Evolutionary conservation across 208 protist genomes (phyloP).

Genomic region (Trypanosoma lewisi): DNA sequence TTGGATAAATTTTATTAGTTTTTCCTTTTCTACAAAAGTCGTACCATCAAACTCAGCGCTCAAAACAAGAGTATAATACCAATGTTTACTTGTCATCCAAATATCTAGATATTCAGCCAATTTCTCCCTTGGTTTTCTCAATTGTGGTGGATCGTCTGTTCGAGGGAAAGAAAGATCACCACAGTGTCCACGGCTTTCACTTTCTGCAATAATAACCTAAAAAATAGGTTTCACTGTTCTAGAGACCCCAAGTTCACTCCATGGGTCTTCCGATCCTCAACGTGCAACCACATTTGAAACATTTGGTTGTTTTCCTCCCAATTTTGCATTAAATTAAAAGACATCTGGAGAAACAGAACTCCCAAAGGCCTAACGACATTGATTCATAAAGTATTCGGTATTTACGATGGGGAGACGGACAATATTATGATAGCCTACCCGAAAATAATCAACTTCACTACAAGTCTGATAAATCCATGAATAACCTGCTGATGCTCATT

Average conservation of each 20-base stretch:
- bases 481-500: conserved; percentile 29
- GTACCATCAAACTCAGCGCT: neutral
- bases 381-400: conserved; percentile 34
- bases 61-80: conserved; percentile 1
- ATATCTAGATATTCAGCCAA: conserved; percentile 26
- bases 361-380: conserved; percentile 39
- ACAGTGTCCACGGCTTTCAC: conserved; percentile 43
- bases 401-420: conserved; percentile 26
- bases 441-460: conserved; percentile 42
- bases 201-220: conserved; percentile 29
- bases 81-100: conserved; percentile 28
- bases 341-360: conserved; percentile 31
- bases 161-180: conserved; percentile 27
- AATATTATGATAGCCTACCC: conserved; percentile 34
- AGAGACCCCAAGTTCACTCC: conserved; percentile 30
- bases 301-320: conserved; percentile 31
- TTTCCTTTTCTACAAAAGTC: neutral
- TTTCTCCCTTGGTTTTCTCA: conserved; percentile 17
- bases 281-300: conserved; percentile 34
- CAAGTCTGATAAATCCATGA: conserved; percentile 43
- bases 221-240: conserved; percentile 19
- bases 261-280: conserved; percentile 40
- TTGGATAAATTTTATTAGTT: conserved; percentile 10
- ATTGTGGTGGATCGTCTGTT: conserved; percentile 6
- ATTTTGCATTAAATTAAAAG: conserved; percentile 36